Conservation (phyloP, 2,329 filamentous ascomycete species). For the Ascochyta rabiei region DNA sequence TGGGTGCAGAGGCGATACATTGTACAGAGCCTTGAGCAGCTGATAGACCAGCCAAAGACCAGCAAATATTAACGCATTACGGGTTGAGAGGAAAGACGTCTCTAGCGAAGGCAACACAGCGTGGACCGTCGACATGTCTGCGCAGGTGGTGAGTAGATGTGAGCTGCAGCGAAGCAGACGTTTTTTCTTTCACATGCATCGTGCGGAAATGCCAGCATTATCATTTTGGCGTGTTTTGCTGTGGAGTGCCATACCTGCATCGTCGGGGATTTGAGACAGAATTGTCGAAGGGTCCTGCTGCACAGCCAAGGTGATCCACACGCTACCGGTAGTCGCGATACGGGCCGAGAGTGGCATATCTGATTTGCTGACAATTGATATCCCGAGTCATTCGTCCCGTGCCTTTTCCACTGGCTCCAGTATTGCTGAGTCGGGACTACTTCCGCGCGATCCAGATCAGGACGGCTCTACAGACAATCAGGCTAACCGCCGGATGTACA, state of each 20-base stretch:
- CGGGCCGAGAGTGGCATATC: slow-evolving; percentile 8
- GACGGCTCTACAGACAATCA: not conserved
- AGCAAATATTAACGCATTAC: slow-evolving; percentile 11
- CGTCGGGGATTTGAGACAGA: slow-evolving; percentile 18
- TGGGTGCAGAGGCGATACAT: slow-evolving; percentile 37
- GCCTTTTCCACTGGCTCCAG: not conserved
- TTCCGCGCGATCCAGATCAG: not conserved
- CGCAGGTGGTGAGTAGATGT: not conserved
- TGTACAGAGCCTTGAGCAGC: slow-evolving; percentile 28
- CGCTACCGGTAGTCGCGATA: not conserved
- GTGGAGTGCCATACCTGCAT: slow-evolving; percentile 20
- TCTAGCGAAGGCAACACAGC: slow-evolving; percentile 4
- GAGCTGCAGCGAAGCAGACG: slow-evolving; percentile 2
- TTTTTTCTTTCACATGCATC: not conserved
- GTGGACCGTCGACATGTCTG: slow-evolving; percentile 11
- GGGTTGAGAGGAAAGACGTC: slow-evolving; percentile 12
- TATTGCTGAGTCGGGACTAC: not conserved
- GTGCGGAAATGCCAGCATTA: slow-evolving; percentile 6
- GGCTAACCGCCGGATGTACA: slow-evolving; percentile 3
- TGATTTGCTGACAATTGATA: slow-evolving; percentile 6
- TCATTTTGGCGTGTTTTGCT: slow-evolving; percentile 9
- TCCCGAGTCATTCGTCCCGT: slow-evolving; percentile 4
- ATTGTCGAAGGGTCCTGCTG: slow-evolving; percentile 9
- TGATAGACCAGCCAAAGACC: slow-evolving; percentile 23
- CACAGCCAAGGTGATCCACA: not conserved